phyloP scores from a whole-genome alignment of 106 monocot genomes.

The Narthecium ossifragum region DNA sequence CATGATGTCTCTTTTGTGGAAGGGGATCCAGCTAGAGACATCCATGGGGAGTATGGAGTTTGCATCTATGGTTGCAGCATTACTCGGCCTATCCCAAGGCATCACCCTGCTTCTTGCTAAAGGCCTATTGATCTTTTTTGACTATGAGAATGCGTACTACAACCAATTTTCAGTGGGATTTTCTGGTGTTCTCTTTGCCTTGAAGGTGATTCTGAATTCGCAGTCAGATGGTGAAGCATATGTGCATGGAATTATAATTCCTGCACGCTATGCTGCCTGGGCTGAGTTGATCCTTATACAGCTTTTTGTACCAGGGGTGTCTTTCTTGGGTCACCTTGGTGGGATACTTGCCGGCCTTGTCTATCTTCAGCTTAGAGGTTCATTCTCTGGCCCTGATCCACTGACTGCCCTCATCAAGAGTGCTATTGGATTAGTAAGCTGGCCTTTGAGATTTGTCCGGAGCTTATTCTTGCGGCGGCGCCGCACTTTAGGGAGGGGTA shows the following conservation, averaged over 20 bases:
- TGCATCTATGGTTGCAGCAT: constrained; percentile 67
- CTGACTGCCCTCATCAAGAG: constrained; percentile 33
- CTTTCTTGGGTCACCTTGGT: constrained; percentile 84
- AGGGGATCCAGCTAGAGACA: constrained; percentile 83
- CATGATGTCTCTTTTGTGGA: constrained; percentile 98
- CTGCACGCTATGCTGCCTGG: constrained; percentile 83
- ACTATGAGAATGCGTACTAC: constrained; percentile 62
- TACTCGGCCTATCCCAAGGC: constrained; percentile 81
- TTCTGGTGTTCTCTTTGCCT: constrained; percentile 86
- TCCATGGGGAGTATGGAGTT: constrained; percentile 80
- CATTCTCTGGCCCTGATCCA: constrained; percentile 45
- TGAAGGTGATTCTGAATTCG: constrained; percentile 82
- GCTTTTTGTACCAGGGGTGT: constrained; percentile 67
- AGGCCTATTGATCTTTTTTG: constrained; percentile 50
- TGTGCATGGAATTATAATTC: constrained; percentile 60
- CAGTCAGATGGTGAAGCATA: constrained; percentile 39
- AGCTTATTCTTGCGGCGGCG: constrained; percentile 14
- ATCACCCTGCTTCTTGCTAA: constrained; percentile 75
- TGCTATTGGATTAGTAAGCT: constrained; percentile 20
- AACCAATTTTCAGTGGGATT: constrained; percentile 70
- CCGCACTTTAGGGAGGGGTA: constrained; percentile 47
- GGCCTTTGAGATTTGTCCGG: constrained; percentile 50
- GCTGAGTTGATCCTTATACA: constrained; percentile 82
- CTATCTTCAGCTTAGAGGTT: constrained; percentile 48
- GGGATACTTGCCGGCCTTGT: constrained; percentile 87